These are phyloP conservation scores for Flaveria robusta DNA, from an alignment of 129 eudicot genomes.

Conservation along the genomic window DNA sequence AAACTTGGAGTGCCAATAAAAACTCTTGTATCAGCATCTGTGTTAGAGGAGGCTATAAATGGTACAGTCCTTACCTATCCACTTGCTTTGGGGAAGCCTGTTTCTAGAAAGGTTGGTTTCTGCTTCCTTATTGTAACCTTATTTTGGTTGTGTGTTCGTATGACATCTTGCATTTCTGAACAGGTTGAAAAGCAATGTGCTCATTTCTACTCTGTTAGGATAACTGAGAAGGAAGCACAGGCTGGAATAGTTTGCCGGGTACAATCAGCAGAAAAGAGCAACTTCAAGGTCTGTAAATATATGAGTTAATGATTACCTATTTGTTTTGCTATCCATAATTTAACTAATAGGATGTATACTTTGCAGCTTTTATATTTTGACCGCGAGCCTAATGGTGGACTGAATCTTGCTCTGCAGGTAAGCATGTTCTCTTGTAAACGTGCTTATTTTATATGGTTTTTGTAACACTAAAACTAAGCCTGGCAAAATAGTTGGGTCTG, in stretches of 20 bases:
- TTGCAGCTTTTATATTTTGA: slow-evolving; percentile 93
- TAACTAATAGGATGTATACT: slow-evolving; percentile 10
- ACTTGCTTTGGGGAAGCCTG: slow-evolving; percentile 69
- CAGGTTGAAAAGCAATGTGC: slow-evolving; percentile 98
- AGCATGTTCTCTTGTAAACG: background rate
- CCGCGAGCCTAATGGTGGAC: slow-evolving; percentile 76
- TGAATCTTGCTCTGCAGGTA: slow-evolving; percentile 89
- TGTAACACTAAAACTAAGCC: background rate
- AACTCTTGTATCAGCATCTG: slow-evolving; percentile 84
- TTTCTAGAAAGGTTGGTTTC: slow-evolving; percentile 69
- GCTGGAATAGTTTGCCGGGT: slow-evolving; percentile 86
- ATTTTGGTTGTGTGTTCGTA: slow-evolving; percentile 16
- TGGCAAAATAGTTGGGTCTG: no score
- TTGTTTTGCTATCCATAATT: background rate
- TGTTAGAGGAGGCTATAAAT: slow-evolving; percentile 91
- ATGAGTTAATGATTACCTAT: background rate
- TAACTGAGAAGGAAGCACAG: slow-evolving; percentile 73
- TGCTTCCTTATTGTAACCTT: background rate
- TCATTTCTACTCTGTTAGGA: slow-evolving; percentile 79
- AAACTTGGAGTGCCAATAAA: slow-evolving; percentile 96
- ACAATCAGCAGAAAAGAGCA: slow-evolving; percentile 84
- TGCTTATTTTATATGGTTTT: background rate
- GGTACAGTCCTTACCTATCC: slow-evolving; percentile 63
- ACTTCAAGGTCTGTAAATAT: slow-evolving; percentile 72
- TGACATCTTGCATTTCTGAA: slow-evolving; percentile 24